Base-by-base conservation (phyloP, 192 early-diverging fungal species). In the Chytriomyces sp. region DNA sequence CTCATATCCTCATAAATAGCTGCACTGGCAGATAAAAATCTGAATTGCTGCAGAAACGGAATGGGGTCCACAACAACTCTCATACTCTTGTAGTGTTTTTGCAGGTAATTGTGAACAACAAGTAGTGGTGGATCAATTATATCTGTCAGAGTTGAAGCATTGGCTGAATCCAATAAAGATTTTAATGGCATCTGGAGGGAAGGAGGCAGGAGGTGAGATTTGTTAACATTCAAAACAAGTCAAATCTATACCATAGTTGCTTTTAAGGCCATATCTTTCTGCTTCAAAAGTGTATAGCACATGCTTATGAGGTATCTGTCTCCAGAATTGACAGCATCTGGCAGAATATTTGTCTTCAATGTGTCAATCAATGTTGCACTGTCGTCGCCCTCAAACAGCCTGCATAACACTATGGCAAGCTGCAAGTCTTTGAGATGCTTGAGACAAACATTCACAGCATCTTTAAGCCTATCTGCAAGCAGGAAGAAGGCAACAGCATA, bases 401-500 rank as follows among this genome's bases (percentile, higher is more conserved):
- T 83, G 64, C 94, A 95, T 8, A 99, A 86, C 4, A 92, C 86
- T 37, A 98, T 90, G 10, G 96, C 98, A 22, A 99, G 75, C 82
- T 97, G 95, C 30, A 90, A 80, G 74, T 99, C 98, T 25, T 93
- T 88, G 12, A 98, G 77, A 64, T 99, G 89, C 56, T 93, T 93
- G 31, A 98, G 68, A 52, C 96, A 97, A 6, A 99, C 91, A 75
- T 89, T 93, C 3, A 92, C 91, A 3, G 96, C 96, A 81, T 99
- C 98, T 37, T 83, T 81, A n/a, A 97, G 75, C 33, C 89, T 89
- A 53, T 91, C 92, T 1, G 87, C 94, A 3, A 99, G 85, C 70
- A 99, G 72, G 73, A 99, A 99, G 75, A 99, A 99, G 0, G 96
- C 89, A 0, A 92, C 96, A 0, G 96, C 95, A 75, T 97, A 93